phyloP scores from a whole-genome alignment of 129 eudicot species.

The Logfia minima region DNA sequence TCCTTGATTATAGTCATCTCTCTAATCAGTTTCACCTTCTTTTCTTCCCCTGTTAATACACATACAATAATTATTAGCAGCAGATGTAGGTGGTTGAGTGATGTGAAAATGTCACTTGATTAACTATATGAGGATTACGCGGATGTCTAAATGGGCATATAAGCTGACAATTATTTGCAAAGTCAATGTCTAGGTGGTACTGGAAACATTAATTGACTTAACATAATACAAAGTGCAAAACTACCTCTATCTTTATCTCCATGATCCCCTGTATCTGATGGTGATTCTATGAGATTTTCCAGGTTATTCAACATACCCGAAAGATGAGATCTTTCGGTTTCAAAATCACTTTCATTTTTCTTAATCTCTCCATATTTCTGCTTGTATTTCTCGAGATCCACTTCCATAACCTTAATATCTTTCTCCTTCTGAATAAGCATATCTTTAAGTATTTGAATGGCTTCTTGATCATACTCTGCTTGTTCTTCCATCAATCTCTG shows the following conservation, averaged over 20 bases:
- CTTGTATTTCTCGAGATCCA: conserved; percentile 44
- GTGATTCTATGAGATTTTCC: conserved; percentile 42
- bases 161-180: background rate
- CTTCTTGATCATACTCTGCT: conserved; percentile 81
- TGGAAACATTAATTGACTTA: too few species aligned
- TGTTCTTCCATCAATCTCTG: conserved; percentile 86
- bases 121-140: background rate
- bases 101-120: background rate
- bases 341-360: conserved; percentile 45
- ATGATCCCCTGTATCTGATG: conserved; percentile 22
- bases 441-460: conserved; percentile 57
- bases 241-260: conserved; percentile 47
- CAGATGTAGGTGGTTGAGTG: background rate
- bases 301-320: conserved; percentile 46
- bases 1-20: conserved; percentile 58
- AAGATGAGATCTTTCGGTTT: conserved; percentile 57
- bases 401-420: conserved; percentile 53
- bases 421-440: conserved; percentile 53
- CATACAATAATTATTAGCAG: background rate
- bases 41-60: conserved; percentile 39
- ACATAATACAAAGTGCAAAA: background rate
- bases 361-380: conserved; percentile 50
- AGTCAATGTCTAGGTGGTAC: too few species aligned
- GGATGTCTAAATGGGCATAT: background rate
- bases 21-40: conserved; percentile 46